phyloP scores from a whole-genome alignment of 2,329 filamentous ascomycete genomes.

The Pseudogymnoascus sp. region DNA sequence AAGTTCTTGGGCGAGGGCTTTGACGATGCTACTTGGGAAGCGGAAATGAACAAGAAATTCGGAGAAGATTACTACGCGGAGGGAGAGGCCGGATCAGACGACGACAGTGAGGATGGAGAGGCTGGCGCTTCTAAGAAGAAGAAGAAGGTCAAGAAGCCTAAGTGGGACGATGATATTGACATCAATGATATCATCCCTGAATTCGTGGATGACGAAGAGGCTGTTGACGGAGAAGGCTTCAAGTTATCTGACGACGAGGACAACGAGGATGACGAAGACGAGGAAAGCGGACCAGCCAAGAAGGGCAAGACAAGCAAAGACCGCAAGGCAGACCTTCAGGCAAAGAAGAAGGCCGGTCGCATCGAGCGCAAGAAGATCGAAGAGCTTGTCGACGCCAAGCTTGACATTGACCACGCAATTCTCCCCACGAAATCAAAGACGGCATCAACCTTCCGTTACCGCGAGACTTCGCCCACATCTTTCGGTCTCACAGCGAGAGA shows the following conservation, averaged over 20 bases:
- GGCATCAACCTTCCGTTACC: constrained; percentile 69
- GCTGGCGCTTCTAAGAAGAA: constrained; percentile 36
- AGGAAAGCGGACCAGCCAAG: constrained; percentile 38
- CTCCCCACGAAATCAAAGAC: constrained; percentile 47
- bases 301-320: constrained; percentile 56
- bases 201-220: constrained; percentile 59
- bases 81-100: constrained; percentile 55
- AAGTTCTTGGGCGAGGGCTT: constrained; percentile 80
- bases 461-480: constrained; percentile 81
- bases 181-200: constrained; percentile 88
- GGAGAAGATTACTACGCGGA: constrained; percentile 85
- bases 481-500: constrained; percentile 87
- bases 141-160: constrained; percentile 70
- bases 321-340: constrained; percentile 50
- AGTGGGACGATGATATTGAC: constrained; percentile 95
- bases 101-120: constrained; percentile 48
- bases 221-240: constrained; percentile 39
- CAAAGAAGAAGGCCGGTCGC: constrained; percentile 64
- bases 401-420: constrained; percentile 64
- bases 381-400: constrained; percentile 72
- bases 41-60: constrained; percentile 82
- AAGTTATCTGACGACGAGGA: constrained; percentile 39
- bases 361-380: constrained; percentile 79
- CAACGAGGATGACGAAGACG: constrained; percentile 34
- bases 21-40: constrained; percentile 84